Conservation (phyloP, 2,329 filamentous ascomycete genomes). For the Pseudogymnoascus sp. region DNA sequence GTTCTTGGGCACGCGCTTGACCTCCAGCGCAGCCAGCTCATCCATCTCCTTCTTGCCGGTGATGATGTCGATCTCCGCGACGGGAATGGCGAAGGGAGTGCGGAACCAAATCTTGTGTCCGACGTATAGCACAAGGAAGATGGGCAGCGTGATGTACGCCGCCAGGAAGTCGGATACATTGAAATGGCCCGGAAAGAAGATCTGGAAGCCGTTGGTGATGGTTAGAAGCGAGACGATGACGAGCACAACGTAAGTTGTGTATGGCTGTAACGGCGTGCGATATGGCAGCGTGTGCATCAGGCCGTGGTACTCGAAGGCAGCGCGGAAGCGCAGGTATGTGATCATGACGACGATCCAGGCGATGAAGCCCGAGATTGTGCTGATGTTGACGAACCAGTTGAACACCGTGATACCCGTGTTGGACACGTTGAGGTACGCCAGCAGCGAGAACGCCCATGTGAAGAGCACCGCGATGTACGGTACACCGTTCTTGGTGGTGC, state of each 20-base stretch:
- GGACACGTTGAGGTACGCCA: constrained; percentile 62
- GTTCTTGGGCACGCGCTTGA: constrained; percentile 42
- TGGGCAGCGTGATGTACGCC: constrained; percentile 54
- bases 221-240: constrained; percentile 52
- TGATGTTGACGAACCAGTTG: constrained; percentile 62
- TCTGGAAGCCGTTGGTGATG: constrained; percentile 67
- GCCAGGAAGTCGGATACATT: constrained; percentile 55
- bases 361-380: constrained; percentile 52
- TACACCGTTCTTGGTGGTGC: constrained; percentile 52
- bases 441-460: constrained; percentile 50
- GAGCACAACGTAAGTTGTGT: constrained; percentile 54
- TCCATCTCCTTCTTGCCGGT: constrained; percentile 57
- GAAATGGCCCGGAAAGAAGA: constrained; percentile 62
- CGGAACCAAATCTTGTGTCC: constrained; percentile 49
- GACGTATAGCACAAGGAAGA: constrained; percentile 52
- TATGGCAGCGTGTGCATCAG: constrained; percentile 45
- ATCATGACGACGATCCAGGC: constrained; percentile 52
- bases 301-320: constrained; percentile 45
- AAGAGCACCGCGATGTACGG: constrained; percentile 48
- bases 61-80: constrained; percentile 45
- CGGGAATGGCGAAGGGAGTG: constrained; percentile 36
- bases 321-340: constrained; percentile 52
- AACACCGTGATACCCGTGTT: constrained; percentile 56
- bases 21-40: constrained; percentile 36
- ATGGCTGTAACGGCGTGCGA: constrained; percentile 48